These are phyloP conservation scores for Citrus glauca DNA, from an alignment of 345 rosid genomes.

Conservation along the genomic window DNA sequence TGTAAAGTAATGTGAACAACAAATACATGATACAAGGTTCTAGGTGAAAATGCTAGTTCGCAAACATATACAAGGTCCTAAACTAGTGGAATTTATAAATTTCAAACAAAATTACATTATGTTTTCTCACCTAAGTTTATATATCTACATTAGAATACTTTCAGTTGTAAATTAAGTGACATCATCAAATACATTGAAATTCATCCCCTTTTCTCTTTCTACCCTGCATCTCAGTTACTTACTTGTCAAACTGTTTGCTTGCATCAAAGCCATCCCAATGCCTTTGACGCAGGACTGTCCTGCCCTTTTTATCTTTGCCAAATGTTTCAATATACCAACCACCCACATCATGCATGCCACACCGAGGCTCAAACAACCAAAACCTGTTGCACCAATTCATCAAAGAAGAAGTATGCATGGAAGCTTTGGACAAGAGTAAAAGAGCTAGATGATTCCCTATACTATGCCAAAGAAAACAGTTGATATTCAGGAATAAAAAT, in stretches of 20 bases:
- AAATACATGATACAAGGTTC: not conserved
- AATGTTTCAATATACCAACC: constrained; percentile 98
- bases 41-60: not conserved
- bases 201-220: not conserved
- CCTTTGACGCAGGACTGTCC: constrained; percentile 62
- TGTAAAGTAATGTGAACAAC: not conserved
- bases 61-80: not conserved
- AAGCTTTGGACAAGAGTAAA: not conserved
- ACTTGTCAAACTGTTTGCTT: constrained; percentile 55
- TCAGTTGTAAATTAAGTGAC: not conserved
- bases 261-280: constrained; percentile 74
- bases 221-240: constrained; percentile 24
- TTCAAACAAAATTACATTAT: not conserved
- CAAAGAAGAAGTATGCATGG: not conserved
- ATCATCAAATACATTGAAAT: not conserved
- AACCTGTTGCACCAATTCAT: constrained; percentile 44
- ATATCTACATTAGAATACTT: not conserved
- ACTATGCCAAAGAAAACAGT: not conserved
- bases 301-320: constrained; percentile 71
- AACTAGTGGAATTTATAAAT: not conserved
- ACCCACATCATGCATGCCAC: constrained; percentile 81
- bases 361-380: constrained; percentile 98
- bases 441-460: not conserved
- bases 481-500: not conserved
- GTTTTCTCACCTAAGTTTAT: not conserved